Percentiles rank a stretch among this genome's conserved stretches.
Evolutionary conservation across 352 stramenopile genomes (phyloP).

Genomic region (Blastocystis sp.): DNA sequence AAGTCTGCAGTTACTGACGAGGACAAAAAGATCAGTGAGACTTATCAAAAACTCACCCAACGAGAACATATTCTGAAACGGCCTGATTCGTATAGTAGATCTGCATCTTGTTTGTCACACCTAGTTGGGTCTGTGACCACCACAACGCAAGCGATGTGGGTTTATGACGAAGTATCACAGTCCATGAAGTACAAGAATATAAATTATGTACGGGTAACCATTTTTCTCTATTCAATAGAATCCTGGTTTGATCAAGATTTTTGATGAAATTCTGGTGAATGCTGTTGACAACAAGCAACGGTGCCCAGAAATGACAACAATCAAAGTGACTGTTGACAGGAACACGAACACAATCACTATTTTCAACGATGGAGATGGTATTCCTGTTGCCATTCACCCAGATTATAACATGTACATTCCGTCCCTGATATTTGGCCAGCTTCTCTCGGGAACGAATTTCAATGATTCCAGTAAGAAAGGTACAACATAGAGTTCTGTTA

Average conservation of each 20-base stretch:
- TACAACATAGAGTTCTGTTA: slow-evolving; percentile 18
- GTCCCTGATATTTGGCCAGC: slow-evolving; percentile 92
- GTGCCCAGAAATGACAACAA: slow-evolving; percentile 84
- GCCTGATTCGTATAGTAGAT: slow-evolving; percentile 91
- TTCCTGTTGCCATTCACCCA: slow-evolving; percentile 89
- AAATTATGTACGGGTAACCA: slow-evolving; percentile 70
- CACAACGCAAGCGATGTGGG: slow-evolving; percentile 88
- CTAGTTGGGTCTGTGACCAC: slow-evolving; percentile 88
- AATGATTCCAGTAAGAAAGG: slow-evolving; percentile 90
- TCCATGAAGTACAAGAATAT: slow-evolving; percentile 85
- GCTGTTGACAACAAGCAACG: slow-evolving; percentile 99
- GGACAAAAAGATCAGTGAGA: slow-evolving; percentile 69
- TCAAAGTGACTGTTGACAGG: slow-evolving; percentile 87
- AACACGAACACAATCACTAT: slow-evolving; percentile 86
- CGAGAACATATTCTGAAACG: slow-evolving; percentile 96
- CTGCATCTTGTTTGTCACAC: not conserved
- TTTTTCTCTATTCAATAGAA: not conserved
- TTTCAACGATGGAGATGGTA: slow-evolving; percentile 89
- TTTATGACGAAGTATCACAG: slow-evolving; percentile 82
- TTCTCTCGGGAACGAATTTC: slow-evolving; percentile 95
- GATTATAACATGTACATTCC: slow-evolving; percentile 93
- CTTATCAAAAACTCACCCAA: slow-evolving; percentile 95
- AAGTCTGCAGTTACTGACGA: not conserved
- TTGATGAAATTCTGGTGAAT: slow-evolving; percentile 99
- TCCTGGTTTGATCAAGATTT: slow-evolving; percentile 94